phyloP scores from a whole-genome alignment of 2,329 filamentous ascomycete species.

The Colletotrichum sp. region DNA sequence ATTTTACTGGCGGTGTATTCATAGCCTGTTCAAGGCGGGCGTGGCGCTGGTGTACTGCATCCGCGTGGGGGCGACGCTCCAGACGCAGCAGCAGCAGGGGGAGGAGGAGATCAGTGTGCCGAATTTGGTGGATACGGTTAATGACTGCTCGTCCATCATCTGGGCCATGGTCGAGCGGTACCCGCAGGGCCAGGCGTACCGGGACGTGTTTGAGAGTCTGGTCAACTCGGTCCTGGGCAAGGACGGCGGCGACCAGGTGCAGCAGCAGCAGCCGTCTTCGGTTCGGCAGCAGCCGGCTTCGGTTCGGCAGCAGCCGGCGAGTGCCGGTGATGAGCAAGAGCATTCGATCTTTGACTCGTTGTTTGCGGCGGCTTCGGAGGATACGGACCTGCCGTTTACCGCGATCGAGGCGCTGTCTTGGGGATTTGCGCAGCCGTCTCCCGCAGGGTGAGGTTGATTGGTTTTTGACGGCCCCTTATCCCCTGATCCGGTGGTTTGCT shows the following conservation, averaged over 20 bases:
- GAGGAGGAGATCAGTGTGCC: background rate
- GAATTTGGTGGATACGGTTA: slow-evolving; percentile 9
- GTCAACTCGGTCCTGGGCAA: background rate
- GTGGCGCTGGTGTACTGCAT: slow-evolving; percentile 27
- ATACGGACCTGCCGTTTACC: background rate
- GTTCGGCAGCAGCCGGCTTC: background rate
- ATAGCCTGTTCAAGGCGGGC: slow-evolving; percentile 27
- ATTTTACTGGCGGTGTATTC: slow-evolving; percentile 31
- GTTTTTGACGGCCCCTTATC: background rate
- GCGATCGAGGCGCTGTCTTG: slow-evolving; percentile 14
- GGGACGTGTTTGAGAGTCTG: slow-evolving; percentile 29
- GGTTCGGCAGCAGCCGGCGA: background rate
- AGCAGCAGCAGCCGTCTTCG: background rate
- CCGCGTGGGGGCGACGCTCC: background rate
- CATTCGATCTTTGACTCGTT: slow-evolving; percentile 10
- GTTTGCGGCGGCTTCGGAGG: background rate
- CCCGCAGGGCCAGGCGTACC: slow-evolving; percentile 26
- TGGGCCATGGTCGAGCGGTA: slow-evolving; percentile 35
- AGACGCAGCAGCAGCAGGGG: background rate
- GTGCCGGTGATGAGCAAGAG: background rate
- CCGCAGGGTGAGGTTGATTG: background rate
- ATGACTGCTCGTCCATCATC: slow-evolving; percentile 26
- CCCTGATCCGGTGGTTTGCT: background rate
- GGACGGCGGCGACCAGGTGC: background rate
- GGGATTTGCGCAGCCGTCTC: slow-evolving; percentile 14